Conservation (phyloP, 2,329 filamentous ascomycete species). For the Knoxdaviesia proteae region DNA sequence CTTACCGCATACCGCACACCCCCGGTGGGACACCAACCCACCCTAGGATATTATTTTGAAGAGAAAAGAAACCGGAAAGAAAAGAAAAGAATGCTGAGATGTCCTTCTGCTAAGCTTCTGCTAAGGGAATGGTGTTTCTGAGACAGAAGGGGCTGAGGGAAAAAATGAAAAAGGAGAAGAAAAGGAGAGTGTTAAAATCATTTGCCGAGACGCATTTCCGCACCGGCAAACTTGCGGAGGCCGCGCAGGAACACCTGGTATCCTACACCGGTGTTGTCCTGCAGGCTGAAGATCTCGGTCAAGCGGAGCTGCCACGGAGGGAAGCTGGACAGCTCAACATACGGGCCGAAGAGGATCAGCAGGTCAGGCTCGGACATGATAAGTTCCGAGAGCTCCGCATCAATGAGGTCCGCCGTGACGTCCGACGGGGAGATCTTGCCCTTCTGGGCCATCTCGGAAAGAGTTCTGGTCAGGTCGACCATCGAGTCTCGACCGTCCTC, state of each 20-base stretch:
- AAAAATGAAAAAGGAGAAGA: neutral
- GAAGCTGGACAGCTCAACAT: slow-evolving; percentile 71
- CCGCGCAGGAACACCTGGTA: slow-evolving; percentile 86
- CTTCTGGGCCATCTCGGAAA: slow-evolving; percentile 86
- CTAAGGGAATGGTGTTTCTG: neutral
- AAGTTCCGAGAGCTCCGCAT: slow-evolving; percentile 61
- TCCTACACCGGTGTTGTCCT: slow-evolving; percentile 63
- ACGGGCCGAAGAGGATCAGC: slow-evolving; percentile 67
- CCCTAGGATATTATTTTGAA: too few relatives aligned
- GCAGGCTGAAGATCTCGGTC: slow-evolving; percentile 75
- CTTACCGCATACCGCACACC: too few relatives aligned
- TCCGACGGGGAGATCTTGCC: slow-evolving; percentile 64
- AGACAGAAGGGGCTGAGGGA: neutral
- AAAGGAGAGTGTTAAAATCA: slow-evolving; percentile 12
- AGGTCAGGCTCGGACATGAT: slow-evolving; percentile 83
- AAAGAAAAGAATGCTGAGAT: too few relatives aligned
- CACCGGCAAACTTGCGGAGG: slow-evolving; percentile 64
- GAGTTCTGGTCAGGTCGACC: slow-evolving; percentile 83
- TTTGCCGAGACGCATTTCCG: slow-evolving; percentile 70
- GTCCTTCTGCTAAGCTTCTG: too few relatives aligned
- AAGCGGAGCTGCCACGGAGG: slow-evolving; percentile 91
- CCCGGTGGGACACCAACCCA: too few relatives aligned
- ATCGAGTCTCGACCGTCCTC: slow-evolving; percentile 85
- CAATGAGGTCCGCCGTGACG: slow-evolving; percentile 68
- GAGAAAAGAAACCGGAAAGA: too few relatives aligned